Conservation (phyloP, 1,139 yeast species). For the Nakaseomyces kungkrabaensis region DNA sequence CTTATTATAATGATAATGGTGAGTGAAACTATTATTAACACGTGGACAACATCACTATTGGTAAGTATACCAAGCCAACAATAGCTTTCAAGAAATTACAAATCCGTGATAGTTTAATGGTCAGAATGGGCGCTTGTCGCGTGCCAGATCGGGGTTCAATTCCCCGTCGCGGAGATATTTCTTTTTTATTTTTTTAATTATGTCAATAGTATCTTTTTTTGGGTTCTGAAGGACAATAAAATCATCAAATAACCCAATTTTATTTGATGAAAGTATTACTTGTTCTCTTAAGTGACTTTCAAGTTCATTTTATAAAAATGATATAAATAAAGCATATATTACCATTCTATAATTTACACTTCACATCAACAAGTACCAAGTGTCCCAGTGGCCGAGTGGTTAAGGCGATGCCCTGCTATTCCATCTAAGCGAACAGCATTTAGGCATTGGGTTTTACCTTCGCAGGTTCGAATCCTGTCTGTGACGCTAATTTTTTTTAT, state of each 20-base stretch:
- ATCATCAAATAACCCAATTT: neutral
- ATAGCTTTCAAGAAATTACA: neutral
- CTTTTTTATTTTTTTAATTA: neutral
- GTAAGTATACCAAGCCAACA: no score
- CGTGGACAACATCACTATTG: no score
- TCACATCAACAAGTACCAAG: neutral
- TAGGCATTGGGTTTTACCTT: constrained; percentile 49
- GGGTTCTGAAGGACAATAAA: neutral
- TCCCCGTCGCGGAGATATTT: constrained; percentile 31
- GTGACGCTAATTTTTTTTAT: constrained; percentile 35
- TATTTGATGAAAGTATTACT: neutral
- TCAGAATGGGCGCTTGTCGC: constrained; percentile 33
- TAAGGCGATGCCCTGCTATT: constrained; percentile 80
- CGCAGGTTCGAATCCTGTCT: constrained; percentile 62
- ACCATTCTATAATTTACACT: no score
- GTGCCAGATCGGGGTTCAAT: constrained; percentile 34
- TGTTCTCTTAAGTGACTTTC: no score
- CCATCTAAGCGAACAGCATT: constrained; percentile 22
- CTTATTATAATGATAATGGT: no score
- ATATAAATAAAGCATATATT: no score
- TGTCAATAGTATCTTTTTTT: neutral
- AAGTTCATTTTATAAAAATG: no score
- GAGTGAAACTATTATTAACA: no score
- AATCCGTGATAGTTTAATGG: constrained; percentile 31
- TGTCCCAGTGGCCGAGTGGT: constrained; percentile 78